Conservation (phyloP, 2,329 filamentous ascomycete species). For the Xylaria sp. region DNA sequence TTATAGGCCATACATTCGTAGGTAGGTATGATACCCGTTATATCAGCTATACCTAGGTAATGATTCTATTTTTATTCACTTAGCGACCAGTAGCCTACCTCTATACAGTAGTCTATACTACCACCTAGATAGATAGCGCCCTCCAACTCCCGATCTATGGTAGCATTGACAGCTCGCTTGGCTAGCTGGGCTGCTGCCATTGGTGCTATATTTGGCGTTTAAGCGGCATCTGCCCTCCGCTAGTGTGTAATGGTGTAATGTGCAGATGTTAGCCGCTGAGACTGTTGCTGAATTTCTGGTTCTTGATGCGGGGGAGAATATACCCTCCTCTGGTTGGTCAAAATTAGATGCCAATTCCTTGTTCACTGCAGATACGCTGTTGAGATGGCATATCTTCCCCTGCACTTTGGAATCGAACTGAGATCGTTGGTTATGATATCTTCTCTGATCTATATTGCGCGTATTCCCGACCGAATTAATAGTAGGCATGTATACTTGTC, state of each 20-base stretch:
- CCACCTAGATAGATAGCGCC: background rate
- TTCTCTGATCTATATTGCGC: too few relatives aligned
- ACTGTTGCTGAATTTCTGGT: background rate
- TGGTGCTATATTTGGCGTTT: slow-evolving; percentile 28
- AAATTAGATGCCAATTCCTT: background rate
- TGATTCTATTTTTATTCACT: slow-evolving; percentile 25
- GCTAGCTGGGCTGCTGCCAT: background rate
- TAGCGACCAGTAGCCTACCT: background rate
- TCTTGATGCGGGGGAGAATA: slow-evolving; percentile 26
- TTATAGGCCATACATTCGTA: background rate
- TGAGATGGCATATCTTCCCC: background rate
- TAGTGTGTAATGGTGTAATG: too few relatives aligned
- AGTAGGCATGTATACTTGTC: too few relatives aligned
- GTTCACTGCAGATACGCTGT: background rate
- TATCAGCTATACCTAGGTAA: too few relatives aligned
- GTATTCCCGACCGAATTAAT: too few relatives aligned
- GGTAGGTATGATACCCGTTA: background rate
- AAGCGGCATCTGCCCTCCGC: background rate
- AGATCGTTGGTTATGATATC: background rate
- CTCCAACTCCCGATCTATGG: slow-evolving; percentile 6
- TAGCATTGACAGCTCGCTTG: background rate
- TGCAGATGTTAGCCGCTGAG: slow-evolving; percentile 26
- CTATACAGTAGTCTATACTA: background rate
- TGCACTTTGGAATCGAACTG: background rate
- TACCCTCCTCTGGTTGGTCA: slow-evolving; percentile 5